Percentiles rank a stretch among this genome's conserved stretches.
Conservation (phyloP, 345 rosid species). For the Luvunga scandens region DNA sequence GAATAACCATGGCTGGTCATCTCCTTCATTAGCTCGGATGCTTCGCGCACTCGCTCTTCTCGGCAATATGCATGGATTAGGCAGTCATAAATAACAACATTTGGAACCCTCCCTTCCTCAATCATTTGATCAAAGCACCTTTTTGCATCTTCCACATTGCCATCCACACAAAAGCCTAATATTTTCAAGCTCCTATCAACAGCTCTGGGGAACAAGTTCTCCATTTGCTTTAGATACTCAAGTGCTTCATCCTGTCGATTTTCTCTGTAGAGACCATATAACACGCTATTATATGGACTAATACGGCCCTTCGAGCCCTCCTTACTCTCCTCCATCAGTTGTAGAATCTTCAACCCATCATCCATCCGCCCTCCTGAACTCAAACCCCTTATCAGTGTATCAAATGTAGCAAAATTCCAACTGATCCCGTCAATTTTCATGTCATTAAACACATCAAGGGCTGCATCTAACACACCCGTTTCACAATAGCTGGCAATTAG, state of each 20-base stretch:
- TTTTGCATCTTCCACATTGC: conserved; percentile 48
- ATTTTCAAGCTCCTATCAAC: conserved; percentile 60
- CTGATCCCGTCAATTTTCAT: conserved; percentile 74
- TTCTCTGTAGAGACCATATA: conserved; percentile 67
- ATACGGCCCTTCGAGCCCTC: conserved; percentile 28
- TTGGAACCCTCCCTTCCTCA: conserved; percentile 49
- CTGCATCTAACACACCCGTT: conserved; percentile 52
- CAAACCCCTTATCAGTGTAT: conserved; percentile 55
- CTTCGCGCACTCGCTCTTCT: conserved; percentile 37
- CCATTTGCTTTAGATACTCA: conserved; percentile 55
- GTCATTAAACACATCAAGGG: conserved; percentile 62
- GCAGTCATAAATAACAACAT: conserved; percentile 51
- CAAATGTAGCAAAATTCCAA: conserved; percentile 61
- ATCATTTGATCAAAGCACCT: conserved; percentile 48
- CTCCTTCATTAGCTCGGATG: conserved; percentile 56
- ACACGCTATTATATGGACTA: conserved; percentile 60
- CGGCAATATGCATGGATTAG: conserved; percentile 55
- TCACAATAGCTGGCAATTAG: conserved; percentile 66
- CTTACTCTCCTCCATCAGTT: conserved; percentile 64
- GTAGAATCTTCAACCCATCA: conserved; percentile 67
- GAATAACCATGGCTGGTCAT: conserved; percentile 45
- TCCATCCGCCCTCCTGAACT: conserved; percentile 48
- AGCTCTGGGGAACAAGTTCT: conserved; percentile 62
- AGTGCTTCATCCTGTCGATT: conserved; percentile 58
- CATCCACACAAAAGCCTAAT: conserved; percentile 50